phyloP scores from a whole-genome alignment of 768 basidiomycete genomes.

The Lentinus brumalis region DNA sequence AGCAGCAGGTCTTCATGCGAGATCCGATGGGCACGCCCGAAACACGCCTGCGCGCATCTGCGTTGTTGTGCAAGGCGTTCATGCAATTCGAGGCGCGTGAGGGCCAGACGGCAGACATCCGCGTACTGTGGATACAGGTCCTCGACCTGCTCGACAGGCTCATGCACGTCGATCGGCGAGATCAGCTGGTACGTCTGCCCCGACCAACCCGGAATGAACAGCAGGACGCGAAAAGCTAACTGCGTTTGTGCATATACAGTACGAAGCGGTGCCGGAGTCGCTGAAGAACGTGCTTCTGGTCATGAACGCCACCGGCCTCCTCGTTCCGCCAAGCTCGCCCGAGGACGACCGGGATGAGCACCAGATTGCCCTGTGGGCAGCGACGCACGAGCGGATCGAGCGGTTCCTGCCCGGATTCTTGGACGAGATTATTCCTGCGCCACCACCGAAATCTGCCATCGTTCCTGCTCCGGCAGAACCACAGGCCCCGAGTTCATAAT shows the following conservation, averaged over 20 bases:
- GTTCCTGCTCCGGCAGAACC: neutral
- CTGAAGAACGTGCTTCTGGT: conserved; percentile 96
- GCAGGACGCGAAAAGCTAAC: neutral
- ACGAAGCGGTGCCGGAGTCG: conserved; percentile 94
- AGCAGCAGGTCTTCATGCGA: conserved; percentile 73
- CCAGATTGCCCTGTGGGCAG: conserved; percentile 77
- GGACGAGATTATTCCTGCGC: conserved; percentile 59
- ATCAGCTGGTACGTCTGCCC: conserved; percentile 72
- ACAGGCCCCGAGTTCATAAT: neutral
- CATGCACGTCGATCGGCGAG: conserved; percentile 83
- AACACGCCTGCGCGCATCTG: conserved; percentile 83
- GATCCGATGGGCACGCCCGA: conserved; percentile 91
- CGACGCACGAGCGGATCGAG: conserved; percentile 85
- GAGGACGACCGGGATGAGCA: conserved; percentile 55
- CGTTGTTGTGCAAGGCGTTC: conserved; percentile 93
- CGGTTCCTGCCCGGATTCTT: conserved; percentile 92
- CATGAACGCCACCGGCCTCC: conserved; percentile 87
- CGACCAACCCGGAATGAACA: neutral
- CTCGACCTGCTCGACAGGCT: conserved; percentile 86
- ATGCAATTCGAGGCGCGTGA: conserved; percentile 89
- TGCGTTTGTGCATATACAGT: conserved; percentile 46
- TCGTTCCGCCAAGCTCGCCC: conserved; percentile 62
- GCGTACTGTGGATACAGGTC: conserved; percentile 84
- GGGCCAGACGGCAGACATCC: conserved; percentile 61
- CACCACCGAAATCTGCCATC: conserved; percentile 25